Evolutionary conservation across 495 filamentous ascomycete genomes (phyloP), one percentile per base, ranked within the genome.

Genomic region (Daldinia concentrica): DNA sequence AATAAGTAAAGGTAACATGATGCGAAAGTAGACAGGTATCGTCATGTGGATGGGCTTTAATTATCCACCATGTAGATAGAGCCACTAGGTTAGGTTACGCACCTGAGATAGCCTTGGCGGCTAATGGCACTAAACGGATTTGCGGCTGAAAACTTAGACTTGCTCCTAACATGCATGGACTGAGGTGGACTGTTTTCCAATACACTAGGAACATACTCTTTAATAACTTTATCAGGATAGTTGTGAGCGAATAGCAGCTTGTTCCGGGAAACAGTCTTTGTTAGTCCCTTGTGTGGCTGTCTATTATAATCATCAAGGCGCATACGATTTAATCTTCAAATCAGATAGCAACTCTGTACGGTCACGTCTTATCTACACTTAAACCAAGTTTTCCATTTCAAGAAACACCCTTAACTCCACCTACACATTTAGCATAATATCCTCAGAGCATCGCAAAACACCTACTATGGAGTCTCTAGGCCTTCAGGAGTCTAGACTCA

Each of bases 401-500:
- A 45, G 22, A 2, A 22, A 45, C 9, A 45, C 22, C 8, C 11
- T 11, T 9, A 45, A 9, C 9, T 22, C 11, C n/a, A 45, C 17
- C 41, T 9, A 11, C 17, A 22, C 41, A 45, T 45, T 45, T 22
- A 45, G 3, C 9, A 48, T 2, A 11, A 48, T 48, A 19, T 4
- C 19, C 19, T 12, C 43, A 24, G 5, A 5, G 19, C 6, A 0
- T 11, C 19, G 3, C 8, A 0, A 22, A 24, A 17, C 6, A 48
- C 6, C 57, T 11, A 60, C 58, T 19, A 32, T 62, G 45, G 39
- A 57, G 6, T 50, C 43, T 1, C n/a, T 69, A 19, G 74, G 71
- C 7, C 68, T 76, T n/a, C 50, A 26, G 17, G 70, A 75, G 2
- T 37, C 63, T 32, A 19, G 55, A 4, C 62, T 54, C 27, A 19